Evolutionary conservation across 257 asterid genomes (phyloP), one percentile per base, ranked within the genome.

Genomic region (Orobanche coerulescens): DNA sequence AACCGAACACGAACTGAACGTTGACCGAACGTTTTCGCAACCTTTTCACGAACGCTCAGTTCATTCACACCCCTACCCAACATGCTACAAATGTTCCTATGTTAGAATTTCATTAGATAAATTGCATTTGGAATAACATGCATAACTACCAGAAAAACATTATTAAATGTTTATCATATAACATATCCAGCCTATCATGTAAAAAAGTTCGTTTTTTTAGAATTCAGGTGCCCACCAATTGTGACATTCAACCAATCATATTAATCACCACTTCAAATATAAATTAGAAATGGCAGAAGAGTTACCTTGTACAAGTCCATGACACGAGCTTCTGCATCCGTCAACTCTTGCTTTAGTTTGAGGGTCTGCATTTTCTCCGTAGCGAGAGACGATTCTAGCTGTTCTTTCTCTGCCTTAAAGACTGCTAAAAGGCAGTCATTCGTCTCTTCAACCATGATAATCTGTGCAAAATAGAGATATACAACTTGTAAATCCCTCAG

Each of bases 281-380:
- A 49, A 46, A 54, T 28, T 15, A 24, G 56, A 74, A 65, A 64
- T 58, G 44, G 62, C 31, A 61, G 42, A 70, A 60, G 54, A 48
- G 49, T 71, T 77, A 89, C 98, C 97, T 86, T 84, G 81, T 86
- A 86, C 68, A 89, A 71, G 67, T 89, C 95, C 16, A 82, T 52
- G 73, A 75, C 80, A 68, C 82, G 91, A 74, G 85, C 69, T 79
- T 86, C 94, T 28, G 88, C 86, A 46, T 88, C 94, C 12, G 72
- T 65, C 58, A 86, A 63, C 61, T 93, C 95, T 68, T 82, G 84
- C 76, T 80, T 89, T 66, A 89, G 82, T 71, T 84, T 82, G 61
- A 70, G 60, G 10, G 84, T 70, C 72, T 76, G 88, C 73, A 69
- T 58, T 76, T 78, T 89, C 83, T 93, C 98, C 81, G 74, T 81